Base-by-base conservation (phyloP, 257 asterid species). In the Nicotiana tomentosiformis region DNA sequence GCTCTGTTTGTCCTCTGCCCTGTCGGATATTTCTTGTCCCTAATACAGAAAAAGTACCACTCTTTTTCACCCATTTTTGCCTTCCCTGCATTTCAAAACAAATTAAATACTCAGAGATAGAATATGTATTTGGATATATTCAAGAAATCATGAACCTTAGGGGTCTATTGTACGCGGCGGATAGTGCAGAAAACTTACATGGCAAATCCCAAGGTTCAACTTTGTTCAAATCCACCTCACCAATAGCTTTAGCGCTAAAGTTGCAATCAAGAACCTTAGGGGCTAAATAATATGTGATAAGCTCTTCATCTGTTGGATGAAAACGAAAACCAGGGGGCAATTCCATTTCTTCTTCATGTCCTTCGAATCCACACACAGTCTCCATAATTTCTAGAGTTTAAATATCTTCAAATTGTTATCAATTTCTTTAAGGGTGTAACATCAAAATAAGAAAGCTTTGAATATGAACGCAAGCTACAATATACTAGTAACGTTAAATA, bases 131-230 rank as follows among this genome's bases (percentile, higher is more conserved):
- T n/a, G 15, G 64, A 26, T 2, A 23, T 0, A 53, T 7, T 77
- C 15, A 68, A 39, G 7, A 0, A 69, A 43, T 10, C 30, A 29
- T 1, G 30, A 23, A 23, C 26, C 26, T 23, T 23, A 23, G 26
- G 26, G 26, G 26, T 23, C 26, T 23, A 23, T 23, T 23, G 26
- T 23, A 23, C 51, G 7, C 5, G 30, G 4, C 11, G 17, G 10
- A 10, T 1, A 2, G 23, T 20, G 5, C 23, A 78, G 3, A 7
- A 29, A 80, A 86, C 97, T 91, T 87, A 93, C 97, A 90, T 81
- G 97, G 97, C 86, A 93, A 91, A 76, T 93, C 97, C 97, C 97
- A 93, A 56, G 97, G 97, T 82, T 93, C 97, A 35, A 92, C 97
- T 87, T 86, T 89, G 87, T 93, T 91, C 39, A 93, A 84, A 85